Base-by-base conservation (phyloP, 179 eudicot genomes). In the Beta lomatogona region DNA sequence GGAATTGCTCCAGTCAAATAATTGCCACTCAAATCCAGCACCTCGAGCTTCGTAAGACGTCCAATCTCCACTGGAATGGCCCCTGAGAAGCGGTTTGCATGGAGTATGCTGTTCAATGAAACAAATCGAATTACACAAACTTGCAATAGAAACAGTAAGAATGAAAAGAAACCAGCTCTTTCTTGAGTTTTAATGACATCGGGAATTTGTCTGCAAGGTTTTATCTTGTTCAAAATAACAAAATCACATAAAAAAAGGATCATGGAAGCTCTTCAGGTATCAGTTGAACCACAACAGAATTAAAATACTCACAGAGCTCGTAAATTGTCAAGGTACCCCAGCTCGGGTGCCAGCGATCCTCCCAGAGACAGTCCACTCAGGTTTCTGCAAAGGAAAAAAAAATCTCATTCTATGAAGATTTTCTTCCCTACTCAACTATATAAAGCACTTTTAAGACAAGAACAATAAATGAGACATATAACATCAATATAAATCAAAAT, bases 1-100 rank as follows among this genome's bases (percentile, higher is more conserved):
- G 99, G 99, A 84, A 97, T 82, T 25, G 59, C 79, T 79, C 99
- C 99, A 66, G 80, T 86, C 84, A 95, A 87, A 76, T 83, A 82
- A 78, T 95, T 95, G 69, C 81, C 87, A 78, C 97, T 89, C 90
- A 95, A 89, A 88, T 95, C 98, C 82, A 95, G 83, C 58, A 93
- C 86, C 84, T 95, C 97, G 59, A 95, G 85, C 80, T 54, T 85
- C 67, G 77, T 63, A 55, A 95, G 94, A 66, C 57, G 81, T 73
- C 91, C 93, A 77, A 93, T 68, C 83, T 92, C 92, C 46, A 77
- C 78, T 31, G 98, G 98, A 54, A 95, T 91, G 79, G 71, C 71
- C 54, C 98, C 97, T 58, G 83, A 92, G 82, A 95, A 82, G 64
- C 72, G 89, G 89, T 95, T 95, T 75, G 85, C 77, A 41, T 80